Evolutionary conservation across 805 yeast species (phyloP).

Genomic region (Candida sakaeoensis): DNA sequence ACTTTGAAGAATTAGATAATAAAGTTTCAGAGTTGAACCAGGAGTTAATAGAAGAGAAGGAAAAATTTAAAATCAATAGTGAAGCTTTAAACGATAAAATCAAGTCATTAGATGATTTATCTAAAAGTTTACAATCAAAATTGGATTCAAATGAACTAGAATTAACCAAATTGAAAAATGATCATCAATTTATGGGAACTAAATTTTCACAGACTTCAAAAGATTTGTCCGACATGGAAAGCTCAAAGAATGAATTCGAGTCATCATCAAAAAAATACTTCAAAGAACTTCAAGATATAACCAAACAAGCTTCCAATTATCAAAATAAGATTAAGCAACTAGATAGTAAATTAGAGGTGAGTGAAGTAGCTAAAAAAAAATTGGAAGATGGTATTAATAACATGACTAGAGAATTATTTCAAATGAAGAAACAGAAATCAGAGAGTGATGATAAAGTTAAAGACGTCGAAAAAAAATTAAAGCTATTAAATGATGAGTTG

Average conservation of each 20-base stretch:
- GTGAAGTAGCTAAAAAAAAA: constrained; percentile 47
- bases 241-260: constrained; percentile 28
- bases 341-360: constrained; percentile 25
- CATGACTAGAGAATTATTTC: constrained; percentile 79
- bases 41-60: constrained; percentile 20
- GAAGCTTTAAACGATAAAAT: constrained; percentile 17
- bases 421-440: constrained; percentile 57
- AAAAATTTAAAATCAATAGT: constrained; percentile 17
- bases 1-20: constrained; percentile 44
- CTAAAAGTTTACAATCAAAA: constrained; percentile 14
- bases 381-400: constrained; percentile 88
- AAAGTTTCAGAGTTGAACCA: constrained; percentile 26
- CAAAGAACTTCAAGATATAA: constrained; percentile 29
- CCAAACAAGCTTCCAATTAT: constrained; percentile 21
- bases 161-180: constrained; percentile 16
- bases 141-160: constrained; percentile 14
- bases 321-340: constrained; percentile 26
- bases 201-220: constrained; percentile 19
- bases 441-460: constrained; percentile 43
- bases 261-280: constrained; percentile 24
- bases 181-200: constrained; percentile 18
- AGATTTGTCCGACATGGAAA: constrained; percentile 22
- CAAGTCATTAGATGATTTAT: constrained; percentile 11
- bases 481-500: constrained; percentile 23
- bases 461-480: constrained; percentile 39